These are phyloP conservation scores for Balamuthia mandrillaris DNA, from an alignment of 208 protist species.

Conservation along the genomic window DNA sequence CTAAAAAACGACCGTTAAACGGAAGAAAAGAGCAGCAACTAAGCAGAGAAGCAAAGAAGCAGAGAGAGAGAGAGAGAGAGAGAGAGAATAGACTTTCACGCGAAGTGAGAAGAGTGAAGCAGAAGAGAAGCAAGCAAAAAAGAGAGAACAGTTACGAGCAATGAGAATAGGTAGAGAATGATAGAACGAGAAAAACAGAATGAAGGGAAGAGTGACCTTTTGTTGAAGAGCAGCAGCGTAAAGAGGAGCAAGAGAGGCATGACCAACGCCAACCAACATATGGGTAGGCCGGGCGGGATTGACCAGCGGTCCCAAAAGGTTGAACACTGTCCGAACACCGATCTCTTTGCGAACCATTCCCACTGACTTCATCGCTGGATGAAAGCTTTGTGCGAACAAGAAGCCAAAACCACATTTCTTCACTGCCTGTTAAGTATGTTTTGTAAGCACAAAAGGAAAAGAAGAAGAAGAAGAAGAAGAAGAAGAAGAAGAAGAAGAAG, in stretches of 20 bases:
- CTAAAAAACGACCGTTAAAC: neutral
- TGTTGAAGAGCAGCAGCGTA: neutral
- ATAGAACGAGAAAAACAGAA: too few species aligned
- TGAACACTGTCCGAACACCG: conserved; percentile 30
- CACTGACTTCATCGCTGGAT: conserved; percentile 27
- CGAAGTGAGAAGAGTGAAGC: too few species aligned
- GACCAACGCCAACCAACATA: conserved; percentile 27
- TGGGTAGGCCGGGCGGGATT: conserved; percentile 3
- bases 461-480: too few species aligned
- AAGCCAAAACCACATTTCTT: conserved; percentile 17
- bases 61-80: too few species aligned
- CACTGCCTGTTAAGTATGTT: neutral
- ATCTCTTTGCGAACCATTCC: neutral
- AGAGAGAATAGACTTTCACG: too few species aligned
- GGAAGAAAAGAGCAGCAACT: too few species aligned
- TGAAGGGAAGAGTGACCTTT: neutral
- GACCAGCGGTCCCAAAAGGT: conserved; percentile 14
- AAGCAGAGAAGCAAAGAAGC: too few species aligned
- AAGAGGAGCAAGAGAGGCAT: neutral
- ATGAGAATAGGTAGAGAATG: too few species aligned
- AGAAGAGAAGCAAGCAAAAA: too few species aligned
- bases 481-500: too few species aligned
- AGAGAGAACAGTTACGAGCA: too few species aligned
- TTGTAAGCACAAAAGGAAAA: too few species aligned
- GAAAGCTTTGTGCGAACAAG: conserved; percentile 28